Conservation (phyloP, 345 rosid genomes). For the Sonneratia alba region DNA sequence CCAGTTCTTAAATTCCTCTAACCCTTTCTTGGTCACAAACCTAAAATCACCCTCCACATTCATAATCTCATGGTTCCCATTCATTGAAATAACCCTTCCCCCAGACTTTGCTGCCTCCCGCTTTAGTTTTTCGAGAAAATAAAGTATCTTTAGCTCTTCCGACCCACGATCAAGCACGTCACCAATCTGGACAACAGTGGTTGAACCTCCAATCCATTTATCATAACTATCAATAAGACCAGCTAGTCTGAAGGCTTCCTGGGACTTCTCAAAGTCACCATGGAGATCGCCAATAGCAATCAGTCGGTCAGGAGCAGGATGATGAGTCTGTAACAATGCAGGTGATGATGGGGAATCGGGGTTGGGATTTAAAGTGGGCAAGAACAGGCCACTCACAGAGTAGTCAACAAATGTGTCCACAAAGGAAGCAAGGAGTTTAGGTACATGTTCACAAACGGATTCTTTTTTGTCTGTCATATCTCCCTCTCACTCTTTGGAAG, state of each 20-base stretch:
- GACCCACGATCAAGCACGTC: conserved; percentile 90
- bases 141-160: conserved; percentile 71
- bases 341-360: conserved; percentile 7
- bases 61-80: conserved; percentile 97
- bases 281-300: conserved; percentile 88
- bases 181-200: conserved; percentile 70
- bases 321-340: conserved; percentile 25
- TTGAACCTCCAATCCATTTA: conserved; percentile 66
- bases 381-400: conserved; percentile 54
- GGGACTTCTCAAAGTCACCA: conserved; percentile 68
- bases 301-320: conserved; percentile 49
- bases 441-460: conserved; percentile 34
- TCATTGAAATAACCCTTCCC: conserved; percentile 65
- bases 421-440: conserved; percentile 54
- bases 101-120: conserved; percentile 54
- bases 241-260: conserved; percentile 53
- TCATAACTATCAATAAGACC: conserved; percentile 58
- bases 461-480: conserved; percentile 4
- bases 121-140: conserved; percentile 66
- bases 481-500: neutral
- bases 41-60: conserved; percentile 77
- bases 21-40: conserved; percentile 47
- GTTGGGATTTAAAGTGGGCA: conserved; percentile 22
- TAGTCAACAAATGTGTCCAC: conserved; percentile 79
- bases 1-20: conserved; percentile 68